Evolutionary conservation across 768 basidiomycete genomes (phyloP).

Genomic region (Cystofilobasidium ferigula): DNA sequence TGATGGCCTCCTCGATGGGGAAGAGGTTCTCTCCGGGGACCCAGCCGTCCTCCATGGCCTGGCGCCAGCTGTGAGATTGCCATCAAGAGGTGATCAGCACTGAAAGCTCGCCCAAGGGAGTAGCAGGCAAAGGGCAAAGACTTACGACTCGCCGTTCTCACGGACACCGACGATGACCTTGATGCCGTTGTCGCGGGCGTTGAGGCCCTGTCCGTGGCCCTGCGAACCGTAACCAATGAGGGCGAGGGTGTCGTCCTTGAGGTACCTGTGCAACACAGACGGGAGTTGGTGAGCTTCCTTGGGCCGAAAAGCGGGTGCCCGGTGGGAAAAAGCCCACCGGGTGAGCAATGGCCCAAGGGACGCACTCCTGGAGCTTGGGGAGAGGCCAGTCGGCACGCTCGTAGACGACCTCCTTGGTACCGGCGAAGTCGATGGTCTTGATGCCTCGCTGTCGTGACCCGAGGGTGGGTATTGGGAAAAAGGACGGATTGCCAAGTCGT

Average conservation of each 20-base stretch:
- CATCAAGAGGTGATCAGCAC: background rate
- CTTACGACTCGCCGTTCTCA: constrained; percentile 71
- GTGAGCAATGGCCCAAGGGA: constrained; percentile 12
- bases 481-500: background rate
- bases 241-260: constrained; percentile 98
- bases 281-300: background rate
- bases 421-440: constrained; percentile 94
- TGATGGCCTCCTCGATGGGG: constrained; percentile 94
- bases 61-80: constrained; percentile 59
- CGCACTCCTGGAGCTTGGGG: constrained; percentile 79
- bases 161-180: constrained; percentile 98
- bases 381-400: constrained; percentile 97
- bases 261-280: constrained; percentile 47
- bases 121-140: constrained; percentile 55
- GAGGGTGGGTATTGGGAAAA: background rate
- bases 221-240: constrained; percentile 98
- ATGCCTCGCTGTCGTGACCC: constrained; percentile 51
- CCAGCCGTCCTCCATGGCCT: constrained; percentile 55
- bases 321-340: background rate
- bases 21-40: constrained; percentile 93
- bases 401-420: constrained; percentile 82
- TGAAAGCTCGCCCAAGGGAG: background rate
- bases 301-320: background rate
- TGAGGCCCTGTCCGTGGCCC: constrained; percentile 95
- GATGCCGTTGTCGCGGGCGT: constrained; percentile 96